A percentile compares a stretch with the other conserved stretches of the same genome.
These are phyloP conservation scores for Aureobasidium namibiae DNA, from an alignment of 2,329 filamentous ascomycete genomes.

Conservation along the genomic window DNA sequence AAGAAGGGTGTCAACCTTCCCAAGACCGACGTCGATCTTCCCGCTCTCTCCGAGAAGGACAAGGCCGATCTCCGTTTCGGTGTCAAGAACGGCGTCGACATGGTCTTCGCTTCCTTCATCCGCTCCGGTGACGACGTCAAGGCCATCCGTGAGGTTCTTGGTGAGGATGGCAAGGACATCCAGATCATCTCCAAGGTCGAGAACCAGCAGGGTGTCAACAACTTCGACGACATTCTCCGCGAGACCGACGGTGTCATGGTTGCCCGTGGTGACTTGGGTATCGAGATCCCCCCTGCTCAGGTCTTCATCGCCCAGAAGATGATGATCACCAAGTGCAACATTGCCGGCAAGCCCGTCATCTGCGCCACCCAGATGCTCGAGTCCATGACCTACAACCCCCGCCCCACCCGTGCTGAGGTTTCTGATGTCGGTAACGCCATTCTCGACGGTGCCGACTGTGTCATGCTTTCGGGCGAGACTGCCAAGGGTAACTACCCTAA, in stretches of 20 bases:
- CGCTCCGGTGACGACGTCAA: slow-evolving; percentile 87
- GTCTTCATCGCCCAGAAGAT: slow-evolving; percentile 99
- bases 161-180: slow-evolving; percentile 86
- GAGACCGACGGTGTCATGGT: slow-evolving; percentile 99
- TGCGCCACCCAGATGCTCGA: slow-evolving; percentile 99
- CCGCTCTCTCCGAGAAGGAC: slow-evolving; percentile 96
- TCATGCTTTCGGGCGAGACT: slow-evolving; percentile 99
- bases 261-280: slow-evolving; percentile 94
- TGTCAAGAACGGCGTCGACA: slow-evolving; percentile 97
- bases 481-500: slow-evolving; percentile 93
- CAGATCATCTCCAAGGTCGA: slow-evolving; percentile 99
- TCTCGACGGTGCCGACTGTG: slow-evolving; percentile 94
- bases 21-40: slow-evolving; percentile 97
- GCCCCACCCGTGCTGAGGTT: slow-evolving; percentile 95
- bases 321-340: slow-evolving; percentile 99
- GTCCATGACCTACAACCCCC: slow-evolving; percentile 99
- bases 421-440: slow-evolving; percentile 98
- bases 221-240: slow-evolving; percentile 93
- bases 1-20: slow-evolving; percentile 99
- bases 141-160: slow-evolving; percentile 84
- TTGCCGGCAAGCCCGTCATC: slow-evolving; percentile 96
- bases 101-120: slow-evolving; percentile 99
- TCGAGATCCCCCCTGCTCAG: slow-evolving; percentile 96
- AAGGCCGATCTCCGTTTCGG: slow-evolving; percentile 88
- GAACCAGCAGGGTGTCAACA: slow-evolving; percentile 99